A percentile compares a stretch with the other conserved stretches of the same genome.
These are phyloP conservation scores for Blepharisma japonicum DNA, from an alignment of 73 alveolate species.

Conservation along the genomic window DNA sequence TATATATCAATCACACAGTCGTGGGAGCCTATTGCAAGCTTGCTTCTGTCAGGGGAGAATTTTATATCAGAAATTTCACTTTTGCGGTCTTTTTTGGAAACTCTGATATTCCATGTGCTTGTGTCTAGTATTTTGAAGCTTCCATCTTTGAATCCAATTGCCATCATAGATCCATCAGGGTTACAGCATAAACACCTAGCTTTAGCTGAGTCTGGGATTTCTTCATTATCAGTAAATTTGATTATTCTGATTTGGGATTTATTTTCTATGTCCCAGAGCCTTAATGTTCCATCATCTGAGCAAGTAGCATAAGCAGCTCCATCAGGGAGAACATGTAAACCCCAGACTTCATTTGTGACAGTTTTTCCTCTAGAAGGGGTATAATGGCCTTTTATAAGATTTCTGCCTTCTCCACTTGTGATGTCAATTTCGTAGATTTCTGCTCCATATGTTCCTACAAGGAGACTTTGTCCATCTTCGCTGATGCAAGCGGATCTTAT, in stretches of 20 bases:
- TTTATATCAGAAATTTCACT: constrained; percentile 82
- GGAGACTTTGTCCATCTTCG: constrained; percentile 46
- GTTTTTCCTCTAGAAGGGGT: constrained; percentile 48
- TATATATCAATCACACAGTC: constrained; percentile 84
- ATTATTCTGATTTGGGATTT: constrained; percentile 39
- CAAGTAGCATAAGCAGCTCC: constrained; percentile 48
- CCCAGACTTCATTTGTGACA: constrained; percentile 87
- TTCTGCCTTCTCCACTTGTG: constrained; percentile 26
- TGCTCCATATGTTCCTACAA: constrained; percentile 88
- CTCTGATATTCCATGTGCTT: constrained; percentile 52
- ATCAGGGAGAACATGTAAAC: constrained; percentile 60
- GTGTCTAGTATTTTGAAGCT: constrained; percentile 83
- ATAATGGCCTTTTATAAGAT: constrained; percentile 52
- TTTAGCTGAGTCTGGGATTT: constrained; percentile 55
- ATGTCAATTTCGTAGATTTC: constrained; percentile 78
- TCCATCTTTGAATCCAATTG: constrained; percentile 96
- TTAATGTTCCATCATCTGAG: constrained; percentile 78
- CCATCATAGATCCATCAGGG: constrained; percentile 83
- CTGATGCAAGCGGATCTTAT: constrained; percentile 74
- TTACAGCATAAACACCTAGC: constrained; percentile 78
- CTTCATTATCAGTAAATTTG: constrained; percentile 50
- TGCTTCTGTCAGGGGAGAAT: constrained; percentile 93
- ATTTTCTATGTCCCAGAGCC: constrained; percentile 60
- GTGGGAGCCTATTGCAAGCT: constrained; percentile 89
- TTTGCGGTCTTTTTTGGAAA: constrained; percentile 55